Conservation (phyloP, 2,329 filamentous ascomycete species). For the Xylariales sp. region DNA sequence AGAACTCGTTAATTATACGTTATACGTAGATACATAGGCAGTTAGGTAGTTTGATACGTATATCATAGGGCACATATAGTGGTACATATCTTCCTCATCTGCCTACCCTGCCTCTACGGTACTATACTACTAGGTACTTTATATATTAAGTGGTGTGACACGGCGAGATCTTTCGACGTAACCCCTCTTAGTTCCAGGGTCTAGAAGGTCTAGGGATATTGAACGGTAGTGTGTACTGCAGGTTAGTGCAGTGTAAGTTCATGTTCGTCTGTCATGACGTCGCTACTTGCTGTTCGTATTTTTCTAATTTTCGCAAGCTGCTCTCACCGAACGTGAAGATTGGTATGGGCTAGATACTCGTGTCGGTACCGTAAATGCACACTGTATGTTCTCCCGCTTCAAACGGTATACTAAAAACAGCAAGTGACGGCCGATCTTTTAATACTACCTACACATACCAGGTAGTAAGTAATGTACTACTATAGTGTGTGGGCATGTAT, state of each 20-base stretch:
- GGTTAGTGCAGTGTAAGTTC: background rate
- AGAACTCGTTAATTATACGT: too few species aligned
- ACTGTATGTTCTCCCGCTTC: background rate
- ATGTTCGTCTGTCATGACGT: conserved; percentile 23
- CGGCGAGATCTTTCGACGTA: conserved; percentile 8
- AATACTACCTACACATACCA: background rate
- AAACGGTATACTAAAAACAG: background rate
- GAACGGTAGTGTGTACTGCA: background rate
- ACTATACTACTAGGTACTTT: background rate
- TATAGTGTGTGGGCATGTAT: too few species aligned
- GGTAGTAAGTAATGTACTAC: background rate
- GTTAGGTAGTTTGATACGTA: too few species aligned
- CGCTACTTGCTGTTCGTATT: background rate
- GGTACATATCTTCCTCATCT: background rate
- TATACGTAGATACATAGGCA: too few species aligned
- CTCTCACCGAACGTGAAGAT: background rate
- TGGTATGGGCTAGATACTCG: background rate
- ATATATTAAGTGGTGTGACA: conserved; percentile 10
- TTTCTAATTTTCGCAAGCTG: conserved; percentile 1
- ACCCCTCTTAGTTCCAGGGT: conserved; percentile 17
- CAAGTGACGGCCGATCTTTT: conserved; percentile 7
- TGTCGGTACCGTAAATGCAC: too few species aligned
- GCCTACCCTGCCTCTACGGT: too few species aligned
- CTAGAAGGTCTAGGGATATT: conserved; percentile 13
- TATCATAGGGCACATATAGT: background rate